Conservation (phyloP, 2,329 filamentous ascomycete genomes). For the Arthrobotrys conoides region DNA sequence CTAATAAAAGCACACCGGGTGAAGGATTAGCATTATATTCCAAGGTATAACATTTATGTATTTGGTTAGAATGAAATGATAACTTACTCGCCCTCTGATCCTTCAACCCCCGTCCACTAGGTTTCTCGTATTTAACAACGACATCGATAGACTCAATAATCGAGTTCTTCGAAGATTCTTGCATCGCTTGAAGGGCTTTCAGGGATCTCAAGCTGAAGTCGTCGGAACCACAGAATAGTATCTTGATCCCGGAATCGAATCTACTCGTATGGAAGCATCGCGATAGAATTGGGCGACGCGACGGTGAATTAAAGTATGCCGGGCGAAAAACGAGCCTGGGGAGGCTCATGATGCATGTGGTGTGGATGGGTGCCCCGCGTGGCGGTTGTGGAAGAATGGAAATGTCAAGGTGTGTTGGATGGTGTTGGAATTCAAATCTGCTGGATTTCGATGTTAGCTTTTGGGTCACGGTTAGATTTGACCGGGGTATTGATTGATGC, state of each 20-base stretch:
- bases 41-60: background rate
- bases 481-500: background rate
- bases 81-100: constrained; percentile 65
- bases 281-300: background rate
- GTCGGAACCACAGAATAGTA: constrained; percentile 96
- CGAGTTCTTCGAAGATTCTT: constrained; percentile 71
- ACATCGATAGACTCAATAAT: constrained; percentile 84
- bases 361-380: background rate
- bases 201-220: constrained; percentile 87
- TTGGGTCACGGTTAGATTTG: background rate
- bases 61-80: background rate
- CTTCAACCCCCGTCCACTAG: constrained; percentile 81
- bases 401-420: constrained; percentile 25
- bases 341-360: constrained; percentile 24
- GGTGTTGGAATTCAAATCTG: constrained; percentile 49
- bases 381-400: background rate
- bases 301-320: background rate
- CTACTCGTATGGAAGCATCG: constrained; percentile 40
- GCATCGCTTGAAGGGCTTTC: constrained; percentile 74
- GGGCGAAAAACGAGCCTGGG: constrained; percentile 18
- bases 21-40: background rate
- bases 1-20: constrained; percentile 68
- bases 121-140: constrained; percentile 83
- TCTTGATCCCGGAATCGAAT: constrained; percentile 71
- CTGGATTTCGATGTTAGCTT: background rate